Evolutionary conservation across 805 yeast genomes (phyloP), one percentile per base, ranked within the genome.

Genomic region (Ogataea allantospora): DNA sequence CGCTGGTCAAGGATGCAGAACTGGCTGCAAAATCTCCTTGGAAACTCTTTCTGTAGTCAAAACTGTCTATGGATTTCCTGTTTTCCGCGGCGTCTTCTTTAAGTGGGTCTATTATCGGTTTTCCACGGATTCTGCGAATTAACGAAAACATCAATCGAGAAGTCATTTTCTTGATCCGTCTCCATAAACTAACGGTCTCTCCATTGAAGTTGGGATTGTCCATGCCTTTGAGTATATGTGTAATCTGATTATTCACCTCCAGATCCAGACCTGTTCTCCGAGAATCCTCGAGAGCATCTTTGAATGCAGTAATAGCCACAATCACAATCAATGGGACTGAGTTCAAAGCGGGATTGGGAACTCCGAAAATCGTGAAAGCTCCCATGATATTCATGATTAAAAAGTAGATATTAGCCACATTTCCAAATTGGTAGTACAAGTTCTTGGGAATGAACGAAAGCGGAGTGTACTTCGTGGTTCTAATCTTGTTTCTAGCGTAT

Each of bases 381-480:
- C 96, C 96, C 45, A 91, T 64, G 47, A 91, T 80, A 54, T 82
- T 82, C 64, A 87, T 68, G 23, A 79, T 66, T 52, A 91, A 66
- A 72, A 91, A 91, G 67, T 88, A 91, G 34, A 87, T 67, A 63
- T 91, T 91, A 29, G 99, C 99, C 46, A 89, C 77, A 60, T 89
- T 91, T 50, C 75, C 78, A 62, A 89, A 89, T 66, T 93, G 98
- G 47, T 75, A 72, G 30, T 65, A 61, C 32, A 91, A 60, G 63
- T 91, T 88, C 60, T 88, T 88, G 3, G 98, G 98, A 20, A 93
- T 48, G 55, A 91, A 91, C 7, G 88, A 70, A 30, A 93, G 57
- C 5, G 98, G 96, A 2, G 97, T 91, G 62, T 91, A 91, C 66
- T 88, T 91, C 2, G 99, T 88, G 0, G 98, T 88, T 67, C 97